These are phyloP conservation scores for Tarenaya hassleriana DNA, from an alignment of 345 rosid species.

Conservation along the genomic window DNA sequence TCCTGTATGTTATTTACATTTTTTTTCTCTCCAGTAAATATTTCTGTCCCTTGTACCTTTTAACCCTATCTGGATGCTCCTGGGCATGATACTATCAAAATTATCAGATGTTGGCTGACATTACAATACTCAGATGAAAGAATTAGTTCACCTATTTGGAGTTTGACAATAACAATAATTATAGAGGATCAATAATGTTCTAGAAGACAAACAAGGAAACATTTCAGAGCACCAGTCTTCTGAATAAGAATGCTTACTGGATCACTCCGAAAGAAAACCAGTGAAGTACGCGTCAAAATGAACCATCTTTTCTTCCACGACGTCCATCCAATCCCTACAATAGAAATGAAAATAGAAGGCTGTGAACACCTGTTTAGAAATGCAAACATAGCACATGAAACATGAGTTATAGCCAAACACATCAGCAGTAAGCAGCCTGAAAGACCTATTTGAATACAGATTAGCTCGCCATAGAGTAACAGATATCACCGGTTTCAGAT, in stretches of 20 bases:
- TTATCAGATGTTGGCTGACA: no score
- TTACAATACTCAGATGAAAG: no score
- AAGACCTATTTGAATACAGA: neutral
- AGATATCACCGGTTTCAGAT: no score
- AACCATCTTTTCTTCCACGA: conserved; percentile 85
- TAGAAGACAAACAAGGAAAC: neutral
- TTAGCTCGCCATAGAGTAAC: no score
- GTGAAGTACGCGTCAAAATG: conserved; percentile 62
- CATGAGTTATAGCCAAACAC: conserved; percentile 1
- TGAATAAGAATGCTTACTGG: conserved; percentile 42
- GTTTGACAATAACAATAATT: no score
- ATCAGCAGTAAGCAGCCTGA: conserved; percentile 2
- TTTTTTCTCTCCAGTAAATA: no score
- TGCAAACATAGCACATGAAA: neutral
- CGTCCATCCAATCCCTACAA: conserved; percentile 76
- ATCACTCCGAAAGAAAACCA: conserved; percentile 76
- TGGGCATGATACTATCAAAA: no score
- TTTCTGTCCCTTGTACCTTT: no score
- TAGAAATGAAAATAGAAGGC: conserved; percentile 5
- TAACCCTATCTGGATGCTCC: no score
- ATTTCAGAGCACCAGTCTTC: neutral
- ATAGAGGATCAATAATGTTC: no score
- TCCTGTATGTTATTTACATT: no score
- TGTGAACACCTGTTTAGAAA: neutral
- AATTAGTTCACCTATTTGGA: no score